phyloP scores from a whole-genome alignment of 2,329 filamentous ascomycete genomes.

The Fusarium nygamai region DNA sequence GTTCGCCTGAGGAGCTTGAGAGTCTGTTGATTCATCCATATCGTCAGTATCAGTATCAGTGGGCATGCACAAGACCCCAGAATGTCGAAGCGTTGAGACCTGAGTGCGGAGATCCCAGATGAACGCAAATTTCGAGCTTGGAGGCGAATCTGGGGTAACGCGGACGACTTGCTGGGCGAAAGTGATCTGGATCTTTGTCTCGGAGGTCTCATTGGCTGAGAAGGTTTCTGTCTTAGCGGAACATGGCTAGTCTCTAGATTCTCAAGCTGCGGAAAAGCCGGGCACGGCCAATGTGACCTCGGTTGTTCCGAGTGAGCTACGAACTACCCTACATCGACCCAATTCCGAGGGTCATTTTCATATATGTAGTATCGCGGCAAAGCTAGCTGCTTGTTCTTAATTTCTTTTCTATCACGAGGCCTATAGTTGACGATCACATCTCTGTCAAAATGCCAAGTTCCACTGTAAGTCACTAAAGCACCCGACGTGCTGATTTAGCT shows the following conservation, averaged over 20 bases:
- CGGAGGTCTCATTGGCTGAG: not conserved
- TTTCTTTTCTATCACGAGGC: not conserved
- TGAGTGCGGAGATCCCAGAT: not conserved
- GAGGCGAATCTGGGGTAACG: not conserved
- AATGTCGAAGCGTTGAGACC: not conserved
- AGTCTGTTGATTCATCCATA: not conserved
- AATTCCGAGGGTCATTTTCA: not conserved
- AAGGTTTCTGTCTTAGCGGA: accelerated
- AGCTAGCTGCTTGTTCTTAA: not conserved
- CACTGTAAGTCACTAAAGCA: accelerated
- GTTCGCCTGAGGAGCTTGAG: accelerated
- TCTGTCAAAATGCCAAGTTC: not conserved
- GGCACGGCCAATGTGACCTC: not conserved
- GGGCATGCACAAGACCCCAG: not conserved
- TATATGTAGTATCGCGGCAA: not conserved
- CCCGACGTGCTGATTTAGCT: accelerated
- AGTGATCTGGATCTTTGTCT: not conserved
- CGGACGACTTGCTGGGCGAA: not conserved
- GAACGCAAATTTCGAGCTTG: not conserved
- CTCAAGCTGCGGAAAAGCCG: not conserved
- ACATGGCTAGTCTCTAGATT: accelerated
- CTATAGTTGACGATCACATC: not conserved
- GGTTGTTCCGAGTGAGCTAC: not conserved
- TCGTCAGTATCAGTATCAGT: not conserved
- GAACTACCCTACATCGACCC: not conserved